Evolutionary conservation across 2,329 filamentous ascomycete genomes (phyloP), one percentile per base, ranked within the genome.

Genomic region (Cladosporium velox): DNA sequence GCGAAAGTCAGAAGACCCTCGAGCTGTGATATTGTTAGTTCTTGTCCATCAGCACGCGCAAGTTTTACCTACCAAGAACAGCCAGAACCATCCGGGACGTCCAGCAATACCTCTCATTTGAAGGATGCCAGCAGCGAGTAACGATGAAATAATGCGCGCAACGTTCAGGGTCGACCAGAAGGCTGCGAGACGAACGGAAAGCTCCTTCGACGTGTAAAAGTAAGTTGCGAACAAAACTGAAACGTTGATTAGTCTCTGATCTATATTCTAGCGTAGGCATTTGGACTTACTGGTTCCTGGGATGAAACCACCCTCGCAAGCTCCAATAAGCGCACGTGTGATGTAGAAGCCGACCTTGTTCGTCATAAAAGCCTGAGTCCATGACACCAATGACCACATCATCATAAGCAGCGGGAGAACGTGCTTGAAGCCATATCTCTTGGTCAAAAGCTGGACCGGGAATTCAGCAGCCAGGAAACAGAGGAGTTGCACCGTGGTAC

Each of bases 191-290:
- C 91, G 85, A 11, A 85, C 83, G 0, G 90, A 89, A 0, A 93
- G 80, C 74, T 93, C 91, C 62, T 83, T 83, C 0, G 86, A 86
- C 51, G 87, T 92, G 79, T 92, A 93, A 77, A 90, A 93, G 76
- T 93, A 93, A 2, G 87, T 88, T 7, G 92, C 80, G 76, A 89
- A 92, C 1, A 90, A 79, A 18, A 90, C 55, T 58, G 55, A 12
- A 28, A 21, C 84, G 24, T 86, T 67, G 55, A 32, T 58, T 8
- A 58, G 55, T 7, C 6, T 55, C 11, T 15, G 4, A 12, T n/a
- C 14, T 14, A 1, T 4, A 11, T 26, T 2, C 18, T 15, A 21
- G 28, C 15, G 6, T 30, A 32, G 32, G 11, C 11, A 24, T 90
- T 78, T 14, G 90, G 32, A 58, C 55, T 24, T 58, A 58, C 55